Evolutionary conservation across 1,139 yeast species (phyloP).

Genomic region (Candida frijolesensis): DNA sequence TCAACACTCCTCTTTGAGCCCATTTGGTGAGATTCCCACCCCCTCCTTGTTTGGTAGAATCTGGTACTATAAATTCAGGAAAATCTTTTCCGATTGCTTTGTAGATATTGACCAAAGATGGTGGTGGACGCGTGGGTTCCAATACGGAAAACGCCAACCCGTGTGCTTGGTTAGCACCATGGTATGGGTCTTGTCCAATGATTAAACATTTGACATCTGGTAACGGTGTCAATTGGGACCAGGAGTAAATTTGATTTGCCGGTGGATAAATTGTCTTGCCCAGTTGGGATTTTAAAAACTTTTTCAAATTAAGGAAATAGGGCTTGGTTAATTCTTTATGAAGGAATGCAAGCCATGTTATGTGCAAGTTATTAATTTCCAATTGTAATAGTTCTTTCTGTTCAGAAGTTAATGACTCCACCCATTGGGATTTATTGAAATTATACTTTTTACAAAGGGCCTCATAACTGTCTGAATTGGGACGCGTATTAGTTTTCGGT

Average conservation of each 20-base stretch:
- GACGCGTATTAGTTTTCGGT: not conserved
- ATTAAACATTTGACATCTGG: constrained; percentile 73
- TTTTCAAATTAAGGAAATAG: constrained; percentile 75
- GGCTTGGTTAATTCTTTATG: constrained; percentile 80
- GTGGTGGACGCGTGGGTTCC: constrained; percentile 85
- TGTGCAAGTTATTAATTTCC: constrained; percentile 72
- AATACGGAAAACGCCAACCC: constrained; percentile 93
- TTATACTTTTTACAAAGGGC: constrained; percentile 21
- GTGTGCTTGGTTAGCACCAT: constrained; percentile 90
- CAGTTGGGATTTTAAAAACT: constrained; percentile 46
- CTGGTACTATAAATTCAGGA: constrained; percentile 66
- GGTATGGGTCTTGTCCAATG: constrained; percentile 97
- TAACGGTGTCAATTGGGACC: constrained; percentile 88
- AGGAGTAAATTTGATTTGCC: constrained; percentile 74
- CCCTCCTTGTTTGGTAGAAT: constrained; percentile 39
- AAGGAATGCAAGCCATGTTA: constrained; percentile 74
- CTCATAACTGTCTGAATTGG: constrained; percentile 9
- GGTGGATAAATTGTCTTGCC: constrained; percentile 75
- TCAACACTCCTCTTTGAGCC: constrained; percentile 86
- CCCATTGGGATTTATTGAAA: constrained; percentile 60
- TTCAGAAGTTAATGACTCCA: constrained; percentile 51
- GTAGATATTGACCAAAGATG: constrained; percentile 85
- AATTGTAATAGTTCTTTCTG: constrained; percentile 57
- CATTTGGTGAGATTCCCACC: constrained; percentile 78
- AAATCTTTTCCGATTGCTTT: constrained; percentile 75